phyloP scores from a whole-genome alignment of 768 basidiomycete species.

The Mycena metata region DNA sequence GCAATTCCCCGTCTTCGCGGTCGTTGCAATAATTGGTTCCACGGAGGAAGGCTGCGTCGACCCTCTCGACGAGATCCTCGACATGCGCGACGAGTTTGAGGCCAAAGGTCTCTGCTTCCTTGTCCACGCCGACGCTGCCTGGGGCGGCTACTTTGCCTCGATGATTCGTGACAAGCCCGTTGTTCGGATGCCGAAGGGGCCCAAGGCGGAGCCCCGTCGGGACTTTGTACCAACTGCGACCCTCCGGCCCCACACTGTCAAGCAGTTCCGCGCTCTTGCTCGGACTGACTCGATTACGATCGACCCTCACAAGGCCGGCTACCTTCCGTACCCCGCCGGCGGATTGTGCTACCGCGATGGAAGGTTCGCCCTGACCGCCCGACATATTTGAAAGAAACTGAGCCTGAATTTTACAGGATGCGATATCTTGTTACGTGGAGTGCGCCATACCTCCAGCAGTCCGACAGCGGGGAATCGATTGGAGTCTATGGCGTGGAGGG shows the following conservation, averaged over 20 bases:
- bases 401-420: constrained; percentile 39
- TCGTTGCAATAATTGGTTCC: constrained; percentile 59
- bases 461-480: constrained; percentile 49
- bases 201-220: constrained; percentile 21
- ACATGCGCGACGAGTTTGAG: constrained; percentile 49
- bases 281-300: constrained; percentile 48
- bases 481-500: constrained; percentile 64
- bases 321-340: constrained; percentile 59
- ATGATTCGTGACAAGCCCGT: constrained; percentile 43
- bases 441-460: constrained; percentile 45
- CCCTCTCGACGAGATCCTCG: constrained; percentile 54
- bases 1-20: constrained; percentile 54
- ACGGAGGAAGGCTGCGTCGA: constrained; percentile 62
- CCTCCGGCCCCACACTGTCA: constrained; percentile 44
- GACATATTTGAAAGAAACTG: too few species aligned
- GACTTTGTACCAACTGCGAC: constrained; percentile 46
- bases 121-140: constrained; percentile 61
- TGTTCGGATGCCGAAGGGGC: constrained; percentile 14
- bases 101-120: constrained; percentile 54
- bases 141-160: constrained; percentile 61
- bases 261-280: constrained; percentile 8
- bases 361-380: constrained; percentile 25
- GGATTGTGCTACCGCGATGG: constrained; percentile 56
- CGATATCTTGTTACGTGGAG: constrained; percentile 55
- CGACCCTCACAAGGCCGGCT: constrained; percentile 60